phyloP scores from a whole-genome alignment of 129 eudicot species.

The Escallonia herrerae region DNA sequence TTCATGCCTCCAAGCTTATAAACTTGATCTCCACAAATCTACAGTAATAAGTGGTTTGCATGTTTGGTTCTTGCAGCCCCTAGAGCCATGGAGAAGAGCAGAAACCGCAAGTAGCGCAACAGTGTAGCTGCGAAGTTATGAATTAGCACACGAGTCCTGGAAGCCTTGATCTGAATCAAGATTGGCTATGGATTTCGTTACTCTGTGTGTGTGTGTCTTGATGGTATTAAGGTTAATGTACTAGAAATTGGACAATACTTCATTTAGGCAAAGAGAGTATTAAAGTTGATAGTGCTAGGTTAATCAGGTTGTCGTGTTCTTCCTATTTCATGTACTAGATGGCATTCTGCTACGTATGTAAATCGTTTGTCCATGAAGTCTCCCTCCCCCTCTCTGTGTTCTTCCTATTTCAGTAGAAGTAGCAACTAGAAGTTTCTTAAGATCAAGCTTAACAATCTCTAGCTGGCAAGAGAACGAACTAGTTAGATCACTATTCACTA shows the following conservation, averaged over 20 bases:
- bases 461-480: too few relatives aligned
- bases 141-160: background rate
- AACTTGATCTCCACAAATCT: too few relatives aligned
- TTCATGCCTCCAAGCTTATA: too few relatives aligned
- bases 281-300: background rate
- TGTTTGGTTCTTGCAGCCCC: constrained; percentile 37
- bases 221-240: constrained; percentile 1
- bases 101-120: constrained; percentile 27
- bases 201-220: background rate
- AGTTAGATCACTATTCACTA: too few relatives aligned
- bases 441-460: too few relatives aligned
- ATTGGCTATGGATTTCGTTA: background rate
- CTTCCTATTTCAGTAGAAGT: too few relatives aligned
- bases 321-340: constrained; percentile 7
- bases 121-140: background rate
- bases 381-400: too few relatives aligned
- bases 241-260: background rate
- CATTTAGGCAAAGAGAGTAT: constrained; percentile 1
- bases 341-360: constrained; percentile 17
- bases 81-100: constrained; percentile 52
- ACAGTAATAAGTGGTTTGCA: background rate
- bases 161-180: constrained; percentile 2
- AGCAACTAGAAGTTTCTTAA: too few relatives aligned
- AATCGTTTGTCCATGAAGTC: constrained; percentile 10
- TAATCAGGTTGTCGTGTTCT: background rate